These are phyloP conservation scores for Climacium dendroides DNA, from an alignment of 225 moss, liverwort and hornwort genomes.

Conservation along the genomic window DNA sequence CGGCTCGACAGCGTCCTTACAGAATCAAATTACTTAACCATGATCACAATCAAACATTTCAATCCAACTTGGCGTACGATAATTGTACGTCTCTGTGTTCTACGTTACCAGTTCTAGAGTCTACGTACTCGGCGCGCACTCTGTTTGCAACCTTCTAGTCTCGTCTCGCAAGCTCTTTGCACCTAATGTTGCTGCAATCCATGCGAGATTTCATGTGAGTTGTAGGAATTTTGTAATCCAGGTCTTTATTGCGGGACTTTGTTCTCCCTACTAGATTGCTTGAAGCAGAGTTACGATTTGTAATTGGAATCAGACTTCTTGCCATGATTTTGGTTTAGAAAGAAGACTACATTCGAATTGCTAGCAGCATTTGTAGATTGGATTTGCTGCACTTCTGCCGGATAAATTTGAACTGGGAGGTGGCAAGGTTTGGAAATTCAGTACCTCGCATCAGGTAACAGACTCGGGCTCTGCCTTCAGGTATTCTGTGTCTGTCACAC, in stretches of 20 bases:
- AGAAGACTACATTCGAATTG: neutral
- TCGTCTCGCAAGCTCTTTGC: neutral
- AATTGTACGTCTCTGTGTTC: no score
- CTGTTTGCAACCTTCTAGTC: no score
- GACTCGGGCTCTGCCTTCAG: neutral
- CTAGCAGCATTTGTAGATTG: neutral
- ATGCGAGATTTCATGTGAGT: neutral
- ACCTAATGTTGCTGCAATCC: neutral
- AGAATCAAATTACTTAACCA: no score
- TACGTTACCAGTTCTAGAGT: no score
- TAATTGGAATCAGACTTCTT: neutral
- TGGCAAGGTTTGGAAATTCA: neutral
- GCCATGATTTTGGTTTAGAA: neutral
- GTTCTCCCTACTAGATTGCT: neutral
- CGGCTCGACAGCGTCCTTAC: no score
- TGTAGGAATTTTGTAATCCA: neutral
- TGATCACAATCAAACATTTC: no score
- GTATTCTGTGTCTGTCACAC: no score
- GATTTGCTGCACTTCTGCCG: no score
- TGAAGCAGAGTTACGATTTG: neutral
- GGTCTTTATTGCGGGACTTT: neutral
- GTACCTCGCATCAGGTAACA: neutral
- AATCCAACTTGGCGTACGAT: no score
- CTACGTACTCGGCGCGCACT: no score
- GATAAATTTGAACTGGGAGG: neutral